phyloP scores from a whole-genome alignment of 2,329 filamentous ascomycete genomes.

The Cercospora beticola region DNA sequence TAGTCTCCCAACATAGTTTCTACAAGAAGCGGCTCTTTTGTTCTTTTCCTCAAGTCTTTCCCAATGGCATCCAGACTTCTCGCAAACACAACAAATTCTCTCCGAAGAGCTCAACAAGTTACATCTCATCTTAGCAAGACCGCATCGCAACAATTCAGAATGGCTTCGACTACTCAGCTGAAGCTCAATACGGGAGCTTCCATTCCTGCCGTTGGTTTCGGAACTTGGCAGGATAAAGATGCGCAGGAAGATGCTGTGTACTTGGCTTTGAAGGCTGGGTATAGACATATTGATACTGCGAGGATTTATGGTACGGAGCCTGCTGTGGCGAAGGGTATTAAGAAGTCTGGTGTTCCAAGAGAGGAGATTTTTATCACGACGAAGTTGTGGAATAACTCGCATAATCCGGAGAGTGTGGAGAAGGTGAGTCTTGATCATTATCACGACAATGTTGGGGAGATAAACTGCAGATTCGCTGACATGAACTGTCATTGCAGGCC shows the following conservation, averaged over 20 bases:
- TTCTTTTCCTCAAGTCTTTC: background rate
- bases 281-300: slow-evolving; percentile 55
- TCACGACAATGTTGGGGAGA: slow-evolving; percentile 57
- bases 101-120: slow-evolving; percentile 23
- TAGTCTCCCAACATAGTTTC: background rate
- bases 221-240: slow-evolving; percentile 56
- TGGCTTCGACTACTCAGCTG: slow-evolving; percentile 35
- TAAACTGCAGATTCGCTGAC: slow-evolving; percentile 58
- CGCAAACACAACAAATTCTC: slow-evolving; percentile 4
- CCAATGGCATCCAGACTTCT: slow-evolving; percentile 7
- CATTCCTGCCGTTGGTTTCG: slow-evolving; percentile 45
- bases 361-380: slow-evolving; percentile 66
- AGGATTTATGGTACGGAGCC: slow-evolving; percentile 57
- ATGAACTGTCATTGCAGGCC: slow-evolving; percentile 52
- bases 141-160: slow-evolving; percentile 26
- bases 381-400: slow-evolving; percentile 36
- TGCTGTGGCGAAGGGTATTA: slow-evolving; percentile 65
- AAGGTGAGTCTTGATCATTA: slow-evolving; percentile 59
- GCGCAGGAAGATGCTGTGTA: slow-evolving; percentile 51
- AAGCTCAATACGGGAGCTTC: slow-evolving; percentile 42
- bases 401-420: background rate
- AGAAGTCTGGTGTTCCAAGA: slow-evolving; percentile 62
- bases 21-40: background rate
- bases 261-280: slow-evolving; percentile 51
- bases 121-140: slow-evolving; percentile 16